Conservation (phyloP, 139 green algal species). For the Chlorella sp. region DNA sequence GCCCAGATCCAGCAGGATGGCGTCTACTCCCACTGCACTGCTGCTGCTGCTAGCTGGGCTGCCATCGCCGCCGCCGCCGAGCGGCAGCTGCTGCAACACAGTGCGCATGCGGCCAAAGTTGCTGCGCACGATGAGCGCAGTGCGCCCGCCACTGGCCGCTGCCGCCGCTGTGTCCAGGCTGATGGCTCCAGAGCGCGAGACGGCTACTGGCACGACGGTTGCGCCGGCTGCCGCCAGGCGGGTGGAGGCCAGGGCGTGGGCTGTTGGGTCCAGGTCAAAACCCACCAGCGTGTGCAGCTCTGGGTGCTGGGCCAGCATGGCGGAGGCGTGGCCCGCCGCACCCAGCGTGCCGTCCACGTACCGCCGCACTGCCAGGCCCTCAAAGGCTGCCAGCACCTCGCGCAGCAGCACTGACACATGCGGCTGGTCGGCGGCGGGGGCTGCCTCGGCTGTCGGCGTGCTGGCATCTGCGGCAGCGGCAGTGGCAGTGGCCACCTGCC, state of each 20-base stretch:
- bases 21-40: slow-evolving; percentile 52
- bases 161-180: background rate
- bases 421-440: background rate
- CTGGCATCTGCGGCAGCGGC: background rate
- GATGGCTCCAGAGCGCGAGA: background rate
- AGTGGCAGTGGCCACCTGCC: background rate
- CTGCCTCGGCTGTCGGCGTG: too few relatives aligned
- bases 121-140: slow-evolving; percentile 21
- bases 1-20: slow-evolving; percentile 93
- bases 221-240: slow-evolving; percentile 47
- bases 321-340: slow-evolving; percentile 81
- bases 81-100: slow-evolving; percentile 44
- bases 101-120: slow-evolving; percentile 57
- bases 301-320: slow-evolving; percentile 70
- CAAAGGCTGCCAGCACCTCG: slow-evolving; percentile 68
- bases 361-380: slow-evolving; percentile 25
- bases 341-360: slow-evolving; percentile 94
- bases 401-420: slow-evolving; percentile 69
- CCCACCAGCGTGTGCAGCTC: slow-evolving; percentile 80
- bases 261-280: slow-evolving; percentile 87
- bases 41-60: background rate
- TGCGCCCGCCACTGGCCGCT: slow-evolving; percentile 9
- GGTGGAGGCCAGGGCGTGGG: slow-evolving; percentile 70
- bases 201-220: slow-evolving; percentile 1
- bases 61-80: background rate